Evolutionary conservation across 176 grass and related monocot species (phyloP), one percentile per base, ranked within the genome.

Genomic region (Musa acuminata): DNA sequence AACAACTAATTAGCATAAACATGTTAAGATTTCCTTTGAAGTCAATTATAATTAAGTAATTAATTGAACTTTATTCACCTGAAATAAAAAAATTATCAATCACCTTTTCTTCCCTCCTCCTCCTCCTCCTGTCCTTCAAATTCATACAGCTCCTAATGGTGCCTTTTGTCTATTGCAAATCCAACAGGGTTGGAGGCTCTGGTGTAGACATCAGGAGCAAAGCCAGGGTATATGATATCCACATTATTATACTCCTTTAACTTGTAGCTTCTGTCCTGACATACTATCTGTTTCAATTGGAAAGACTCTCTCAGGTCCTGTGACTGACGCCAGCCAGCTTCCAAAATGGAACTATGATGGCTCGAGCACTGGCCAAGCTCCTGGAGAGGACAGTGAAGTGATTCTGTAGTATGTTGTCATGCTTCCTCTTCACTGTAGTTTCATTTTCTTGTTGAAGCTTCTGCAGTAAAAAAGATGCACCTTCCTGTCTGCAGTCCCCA

Each of bases 281-380:
- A 73, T 72, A 23, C 43, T 62, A 62, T 13, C 21, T 78, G 49
- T 72, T 65, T 62, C 12, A 43, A 67, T 76, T 55, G 79, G 82
- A 49, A 79, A 96, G 93, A 96, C 93, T 2, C 81, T 92, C 49
- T 83, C 89, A 11, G 86, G 88, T 49, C 83, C 93, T 49, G 84
- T 96, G 73, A 90, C 72, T 10, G 67, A 84, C 22, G 70, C 77
- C 11, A 96, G 81, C 60, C 82, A 96, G 81, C 87, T 96, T 62
- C 93, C 93, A 11, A 96, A 90, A 57, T 96, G 93, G 93, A 96
- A 96, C 78, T 96, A 92, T 62, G 93, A 96, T 3, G 93, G 93
- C 13, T 96, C 93, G 27, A 96, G 89, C 87, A 96, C 93, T 9
- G 90, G 90, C 29, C 93, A 96, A 81, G 89, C 93, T 69, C 89